phyloP scores from a whole-genome alignment of 1,284 basidiomycete genomes.

The Pholiota adiposa region DNA sequence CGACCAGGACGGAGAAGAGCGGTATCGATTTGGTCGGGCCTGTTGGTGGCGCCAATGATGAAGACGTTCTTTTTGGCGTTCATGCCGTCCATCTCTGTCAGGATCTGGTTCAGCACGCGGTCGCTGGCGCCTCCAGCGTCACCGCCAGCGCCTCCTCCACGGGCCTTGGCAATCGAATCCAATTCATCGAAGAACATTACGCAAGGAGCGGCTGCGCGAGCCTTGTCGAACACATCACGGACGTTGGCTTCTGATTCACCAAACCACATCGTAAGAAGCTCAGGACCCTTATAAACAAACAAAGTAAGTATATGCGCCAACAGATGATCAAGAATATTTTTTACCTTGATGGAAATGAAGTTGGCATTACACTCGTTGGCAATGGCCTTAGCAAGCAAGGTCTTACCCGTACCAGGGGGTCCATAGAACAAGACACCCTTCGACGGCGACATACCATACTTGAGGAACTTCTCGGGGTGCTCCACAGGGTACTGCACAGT shows the following conservation, averaged over 20 bases:
- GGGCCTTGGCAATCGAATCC: conserved; percentile 97
- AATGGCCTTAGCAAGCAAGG: conserved; percentile 94
- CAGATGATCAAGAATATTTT: background rate
- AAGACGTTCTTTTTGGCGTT: conserved; percentile 99
- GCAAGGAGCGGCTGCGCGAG: conserved; percentile 97
- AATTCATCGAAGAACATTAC: conserved; percentile 99
- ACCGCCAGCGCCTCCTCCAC: conserved; percentile 79
- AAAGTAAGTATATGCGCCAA: conserved; percentile 12
- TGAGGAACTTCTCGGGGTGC: conserved; percentile 99
- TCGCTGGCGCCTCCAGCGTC: conserved; percentile 97
- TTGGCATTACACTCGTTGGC: conserved; percentile 99
- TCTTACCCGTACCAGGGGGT: conserved; percentile 97
- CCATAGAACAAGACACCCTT: conserved; percentile 99
- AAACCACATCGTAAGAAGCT: conserved; percentile 99
- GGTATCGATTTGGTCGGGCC: conserved; percentile 98
- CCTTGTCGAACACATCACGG: conserved; percentile 99
- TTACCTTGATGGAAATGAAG: conserved; percentile 92
- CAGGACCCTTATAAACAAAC: conserved; percentile 73
- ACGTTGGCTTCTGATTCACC: conserved; percentile 99
- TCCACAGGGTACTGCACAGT: conserved; percentile 99
- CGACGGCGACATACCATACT: conserved; percentile 99
- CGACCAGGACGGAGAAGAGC: conserved; percentile 98
- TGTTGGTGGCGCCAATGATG: conserved; percentile 98
- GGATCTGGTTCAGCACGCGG: conserved; percentile 96
- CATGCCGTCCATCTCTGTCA: conserved; percentile 99